Evolutionary conservation across 2,329 filamentous ascomycete species (phyloP), one percentile per base, ranked within the genome.

Genomic region (Ophiostoma quercus): DNA sequence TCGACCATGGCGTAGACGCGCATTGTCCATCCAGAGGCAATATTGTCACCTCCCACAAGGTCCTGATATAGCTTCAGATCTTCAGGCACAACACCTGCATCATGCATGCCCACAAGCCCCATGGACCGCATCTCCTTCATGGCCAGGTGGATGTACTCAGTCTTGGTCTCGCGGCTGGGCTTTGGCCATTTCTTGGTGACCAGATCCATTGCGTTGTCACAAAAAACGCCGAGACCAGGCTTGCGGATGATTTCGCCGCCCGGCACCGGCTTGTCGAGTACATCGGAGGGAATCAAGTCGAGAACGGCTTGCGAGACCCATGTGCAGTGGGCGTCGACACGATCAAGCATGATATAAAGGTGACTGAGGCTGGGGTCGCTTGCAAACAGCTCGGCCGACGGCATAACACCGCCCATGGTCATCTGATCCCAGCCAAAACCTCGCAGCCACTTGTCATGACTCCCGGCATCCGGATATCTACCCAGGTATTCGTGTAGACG

Each of bases 381-480:
- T 63, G 87, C 84, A 54, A 82, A 78, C 71, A 89, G 85, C 68
- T 80, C 80, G 74, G 88, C 86, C 43, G 84, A 87, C 8, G 89
- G 89, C 88, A 90, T 88, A 12, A 54, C 34, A 5, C 51, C 83
- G 1, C 86, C 85, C 75, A 90, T 84, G 29, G 82, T 80, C 71
- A 85, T 86, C 79, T 91, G 89, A 75, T 91, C 89, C 89, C 89
- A 92, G 1, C 89, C 89, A 16, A 89, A 82, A 0, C 89, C 89
- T 69, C 88, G 80, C 65, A 90, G 78, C 89, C 89, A 91, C 0
- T 81, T 82, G 32, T 22, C 62, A 39, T n/a, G 29, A 22, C 34
- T 65, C 1, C 88, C 88, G 11, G 81, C 82, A 0, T 79, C 82
- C 0, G 84, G 81, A 72, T 88, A 82, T 3, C 75, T 74, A 0